Evolutionary conservation across 176 grass and related monocot species (phyloP).

Genomic region (Chrysopogon serrulatus): DNA sequence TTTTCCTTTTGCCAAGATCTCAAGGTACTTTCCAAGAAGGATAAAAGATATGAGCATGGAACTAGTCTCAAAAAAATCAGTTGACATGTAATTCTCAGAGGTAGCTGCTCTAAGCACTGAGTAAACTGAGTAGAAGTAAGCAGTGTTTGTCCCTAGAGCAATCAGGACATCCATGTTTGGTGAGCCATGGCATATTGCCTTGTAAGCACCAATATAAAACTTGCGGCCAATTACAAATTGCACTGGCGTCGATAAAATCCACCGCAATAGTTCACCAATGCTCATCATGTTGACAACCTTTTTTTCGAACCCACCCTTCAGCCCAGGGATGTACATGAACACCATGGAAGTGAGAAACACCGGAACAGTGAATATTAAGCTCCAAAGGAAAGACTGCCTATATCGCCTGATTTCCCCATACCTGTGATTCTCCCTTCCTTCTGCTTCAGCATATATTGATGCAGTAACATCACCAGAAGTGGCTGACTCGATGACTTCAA

Average conservation of each 20-base stretch:
- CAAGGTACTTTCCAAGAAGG: conserved; percentile 92
- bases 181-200: conserved; percentile 62
- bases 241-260: conserved; percentile 87
- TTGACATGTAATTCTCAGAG: conserved; percentile 60
- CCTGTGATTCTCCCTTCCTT: conserved; percentile 75
- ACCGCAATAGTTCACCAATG: conserved; percentile 77
- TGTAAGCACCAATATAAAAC: conserved; percentile 89
- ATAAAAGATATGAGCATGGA: conserved; percentile 99
- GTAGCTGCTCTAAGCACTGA: conserved; percentile 76
- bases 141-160: conserved; percentile 85
- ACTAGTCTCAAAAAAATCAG: conserved; percentile 98
- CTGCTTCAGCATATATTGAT: conserved; percentile 77
- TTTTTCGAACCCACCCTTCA: conserved; percentile 53
- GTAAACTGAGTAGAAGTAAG: conserved; percentile 95
- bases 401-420: conserved; percentile 78
- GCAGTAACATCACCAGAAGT: conserved; percentile 47
- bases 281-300: conserved; percentile 80
- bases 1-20: conserved; percentile 97
- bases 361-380: conserved; percentile 84
- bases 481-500: conserved; percentile 78
- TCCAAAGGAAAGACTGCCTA: conserved; percentile 77
- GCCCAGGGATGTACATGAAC: conserved; percentile 82
- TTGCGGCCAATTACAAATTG: conserved; percentile 88
- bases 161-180: conserved; percentile 98
- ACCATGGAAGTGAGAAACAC: conserved; percentile 97